Evolutionary conservation across 768 basidiomycete genomes (phyloP).

Genomic region (Boletales sp.): DNA sequence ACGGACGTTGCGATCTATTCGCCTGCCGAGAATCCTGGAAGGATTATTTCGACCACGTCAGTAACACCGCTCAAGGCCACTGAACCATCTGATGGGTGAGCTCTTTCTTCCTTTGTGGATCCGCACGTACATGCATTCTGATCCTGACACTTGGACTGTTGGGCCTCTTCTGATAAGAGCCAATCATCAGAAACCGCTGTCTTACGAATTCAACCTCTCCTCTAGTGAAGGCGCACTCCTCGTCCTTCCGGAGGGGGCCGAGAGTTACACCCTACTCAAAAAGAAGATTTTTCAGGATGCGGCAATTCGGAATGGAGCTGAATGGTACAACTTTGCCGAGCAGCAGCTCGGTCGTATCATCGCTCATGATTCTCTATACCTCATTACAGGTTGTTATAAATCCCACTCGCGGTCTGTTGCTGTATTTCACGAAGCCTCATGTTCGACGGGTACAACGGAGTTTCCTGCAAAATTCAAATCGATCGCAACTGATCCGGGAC

Average conservation of each 20-base stretch:
- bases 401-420: conserved; percentile 28
- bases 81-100: too few relatives aligned
- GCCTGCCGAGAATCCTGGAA: too few relatives aligned
- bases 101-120: too few relatives aligned
- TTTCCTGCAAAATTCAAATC: conserved; percentile 8
- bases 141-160: too few relatives aligned
- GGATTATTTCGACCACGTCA: too few relatives aligned
- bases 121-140: too few relatives aligned
- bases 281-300: conserved; percentile 9
- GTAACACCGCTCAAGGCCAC: too few relatives aligned
- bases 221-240: conserved; percentile 28
- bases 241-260: conserved; percentile 28
- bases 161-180: too few relatives aligned
- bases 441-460: not conserved
- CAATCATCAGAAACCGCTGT: too few relatives aligned
- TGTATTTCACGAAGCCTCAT: conserved; percentile 6
- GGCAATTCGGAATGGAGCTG: conserved; percentile 17
- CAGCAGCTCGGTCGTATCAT: conserved; percentile 14
- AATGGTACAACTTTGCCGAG: conserved; percentile 28
- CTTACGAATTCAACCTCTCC: not conserved
- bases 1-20: too few relatives aligned
- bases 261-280: conserved; percentile 1
- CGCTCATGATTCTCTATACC: conserved; percentile 24
- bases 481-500: not conserved
- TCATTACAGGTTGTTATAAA: conserved; percentile 19